phyloP scores from a whole-genome alignment of 306 rosid genomes.

The Prunus dulcis region DNA sequence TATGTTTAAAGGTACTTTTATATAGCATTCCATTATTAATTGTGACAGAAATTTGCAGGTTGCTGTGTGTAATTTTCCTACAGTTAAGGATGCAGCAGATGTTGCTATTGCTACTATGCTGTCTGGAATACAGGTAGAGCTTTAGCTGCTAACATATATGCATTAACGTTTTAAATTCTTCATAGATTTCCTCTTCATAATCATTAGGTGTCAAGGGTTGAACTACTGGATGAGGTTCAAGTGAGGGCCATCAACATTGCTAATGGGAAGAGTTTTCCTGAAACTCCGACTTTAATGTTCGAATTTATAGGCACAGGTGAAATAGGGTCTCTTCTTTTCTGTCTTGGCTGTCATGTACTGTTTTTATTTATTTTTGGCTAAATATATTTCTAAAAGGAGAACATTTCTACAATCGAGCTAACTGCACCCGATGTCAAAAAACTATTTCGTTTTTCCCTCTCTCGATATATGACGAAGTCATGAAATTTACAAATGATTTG shows the following conservation, averaged over 20 bases:
- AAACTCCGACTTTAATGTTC: slow-evolving; percentile 81
- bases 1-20: slow-evolving; percentile 9
- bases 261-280: slow-evolving; percentile 79
- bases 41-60: slow-evolving; percentile 50
- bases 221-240: slow-evolving; percentile 93
- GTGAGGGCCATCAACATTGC: slow-evolving; percentile 86
- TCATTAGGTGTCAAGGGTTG: slow-evolving; percentile 88
- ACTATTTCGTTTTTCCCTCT: background rate
- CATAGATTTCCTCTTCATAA: slow-evolving; percentile 19
- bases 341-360: slow-evolving; percentile 16
- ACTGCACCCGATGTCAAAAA: background rate
- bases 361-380: slow-evolving; percentile 4
- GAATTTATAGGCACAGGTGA: slow-evolving; percentile 95
- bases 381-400: slow-evolving; percentile 5
- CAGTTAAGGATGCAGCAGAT: slow-evolving; percentile 91
- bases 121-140: slow-evolving; percentile 86
- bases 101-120: slow-evolving; percentile 91
- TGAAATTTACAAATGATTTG: background rate
- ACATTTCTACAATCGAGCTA: background rate
- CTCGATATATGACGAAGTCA: background rate
- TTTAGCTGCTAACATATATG: slow-evolving; percentile 16
- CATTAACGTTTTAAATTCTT: slow-evolving; percentile 6
- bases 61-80: slow-evolving; percentile 96
- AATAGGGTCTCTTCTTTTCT: slow-evolving; percentile 3
- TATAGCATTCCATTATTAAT: slow-evolving; percentile 9